Base-by-base conservation (phyloP, 352 stramenopile species). In the Phytophthora tentaculata region DNA sequence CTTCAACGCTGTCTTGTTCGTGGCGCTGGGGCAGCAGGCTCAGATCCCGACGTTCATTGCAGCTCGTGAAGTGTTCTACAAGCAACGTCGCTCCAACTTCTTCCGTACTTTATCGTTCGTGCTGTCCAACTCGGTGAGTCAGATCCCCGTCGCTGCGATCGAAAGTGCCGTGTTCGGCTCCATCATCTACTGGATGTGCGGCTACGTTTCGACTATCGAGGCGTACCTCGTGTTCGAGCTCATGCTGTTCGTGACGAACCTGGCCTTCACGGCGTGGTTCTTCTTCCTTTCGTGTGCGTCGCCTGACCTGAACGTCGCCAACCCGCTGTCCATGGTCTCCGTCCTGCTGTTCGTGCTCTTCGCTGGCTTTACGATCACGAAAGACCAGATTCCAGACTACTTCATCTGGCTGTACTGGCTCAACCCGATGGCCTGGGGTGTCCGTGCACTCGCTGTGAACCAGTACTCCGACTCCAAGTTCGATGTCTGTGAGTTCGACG, bases 141-240 rank as follows among this genome's bases (percentile, higher is more conserved):
- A 79, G 24, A 41, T 86, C 17, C 69, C 80, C 47, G 56, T 49
- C 0, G 81, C n/a, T 0, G 56, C 76, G 1, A 43, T 43, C n/a
- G 88, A 95, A 65, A 77, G 69, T 12, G n/a, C 90, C 0, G 50
- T 92, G 20, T 95, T 95, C 67, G 89, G 85, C 5, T 84, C 76
- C 0, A 68, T 96, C 43, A 47, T 95, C 0, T 96, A 96, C 66
- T 95, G 82, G 74, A 90, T 95, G 71, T 86, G 90, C 43, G 89
- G 86, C 4, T 81, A 70, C 26, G 59, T 71, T 10, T 26, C 44
- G 3, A 55, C 63, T 2, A 49, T 62, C 1, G 16, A 37, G 7
- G 39, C 54, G 0, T 90, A 73, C 61, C 8, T 89, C 0, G 47
- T 84, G 6, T 89, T 79, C 58, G 26, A 74, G 26, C 2, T 79